Evolutionary conservation across 1,284 basidiomycete genomes (phyloP), one percentile per base, ranked within the genome.

Genomic region (Amylostereum areolatum): DNA sequence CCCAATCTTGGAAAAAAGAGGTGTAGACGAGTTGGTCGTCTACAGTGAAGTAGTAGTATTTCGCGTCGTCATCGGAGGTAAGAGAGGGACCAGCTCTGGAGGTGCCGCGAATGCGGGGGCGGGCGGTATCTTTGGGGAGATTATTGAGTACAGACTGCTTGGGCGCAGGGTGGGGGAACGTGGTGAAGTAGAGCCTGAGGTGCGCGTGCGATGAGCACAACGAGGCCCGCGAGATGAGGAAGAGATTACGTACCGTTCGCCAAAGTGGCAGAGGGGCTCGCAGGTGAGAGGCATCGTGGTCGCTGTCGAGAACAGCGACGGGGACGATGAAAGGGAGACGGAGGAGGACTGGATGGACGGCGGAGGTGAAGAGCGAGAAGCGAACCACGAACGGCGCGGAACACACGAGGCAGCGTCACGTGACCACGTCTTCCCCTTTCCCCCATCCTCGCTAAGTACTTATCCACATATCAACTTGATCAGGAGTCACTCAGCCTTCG

Each of bases 1-100:
- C 96, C 84, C 90, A 92, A 67, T 97, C 94, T 62, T 90, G 83
- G 63, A 89, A 93, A 78, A 99, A 99, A 33, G 89, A 89, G 51
- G 94, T 81, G 72, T 99, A 99, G 55, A 86, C 78, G 47, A 98
- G 80, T 56, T 93, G 85, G 69, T 95, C 85, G 70, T 98, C 92
- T 69, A 96, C 82, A 49, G 85, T 89, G 71, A 91, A 90, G 67
- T 85, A 91, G 68, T 89, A 90, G 66, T 89, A 91, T 48, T 77
- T 74, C 49, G 83, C 78, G 57, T 79, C 72, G 55, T 83, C 81
- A 60, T 89, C 85, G 42, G 83, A 78, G 25, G 83, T 77, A 33
- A 76, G 70, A 33, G 80, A 78, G 33, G 79, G 75, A n/a, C 77
- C 75, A 34, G 70, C 77, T 61, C 70, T 72, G 7, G 79, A 71